Evolutionary conservation across 306 rosid genomes (phyloP), one percentile per base, ranked within the genome.

Genomic region (Prunus persica): DNA sequence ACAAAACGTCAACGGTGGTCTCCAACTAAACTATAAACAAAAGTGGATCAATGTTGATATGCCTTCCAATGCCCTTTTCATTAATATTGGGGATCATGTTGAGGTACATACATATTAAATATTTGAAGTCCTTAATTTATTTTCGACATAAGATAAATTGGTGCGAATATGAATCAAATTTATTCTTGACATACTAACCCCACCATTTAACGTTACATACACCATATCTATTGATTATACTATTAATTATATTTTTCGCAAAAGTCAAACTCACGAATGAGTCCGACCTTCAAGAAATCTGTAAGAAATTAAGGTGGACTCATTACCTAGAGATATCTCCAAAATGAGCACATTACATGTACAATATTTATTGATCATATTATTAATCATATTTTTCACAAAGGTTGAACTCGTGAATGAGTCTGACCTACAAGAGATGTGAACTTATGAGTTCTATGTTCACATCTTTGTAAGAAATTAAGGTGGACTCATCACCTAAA

Each of bases 1-100:
- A n/a, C 86, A 84, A 76, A 87, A 84, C 65, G 83, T 84, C 11
- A 71, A 82, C 66, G 90, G 90, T 12, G 88, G 88, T 14, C 90
- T 87, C 11, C 90, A 79, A 82, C 47, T 84, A 32, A 71, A 76
- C 1, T 86, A 84, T 60, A 55, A 77, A 4, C 88, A 87, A 63
- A 54, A 67, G 0, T 87, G 90, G 90, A 82, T 84, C 56, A 84
- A 74, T 62, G 77, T 62, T 71, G 10, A 74, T 56, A 81, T 87
- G 46, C 90, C 90, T 24, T 78, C 30, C 55, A 72, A 62, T 58
- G 84, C 83, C 51, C 82, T 87, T 32, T 87, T 87, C 58, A 76
- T 87, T 15, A 85, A 84, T 15, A 72, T 79, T 34, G 90, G 81
- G 47, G 90, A 87, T 80, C 88, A 84, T 61, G 84, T 84, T 73